phyloP scores from a whole-genome alignment of 2,329 filamentous ascomycete genomes.

The Madurella fahalii region DNA sequence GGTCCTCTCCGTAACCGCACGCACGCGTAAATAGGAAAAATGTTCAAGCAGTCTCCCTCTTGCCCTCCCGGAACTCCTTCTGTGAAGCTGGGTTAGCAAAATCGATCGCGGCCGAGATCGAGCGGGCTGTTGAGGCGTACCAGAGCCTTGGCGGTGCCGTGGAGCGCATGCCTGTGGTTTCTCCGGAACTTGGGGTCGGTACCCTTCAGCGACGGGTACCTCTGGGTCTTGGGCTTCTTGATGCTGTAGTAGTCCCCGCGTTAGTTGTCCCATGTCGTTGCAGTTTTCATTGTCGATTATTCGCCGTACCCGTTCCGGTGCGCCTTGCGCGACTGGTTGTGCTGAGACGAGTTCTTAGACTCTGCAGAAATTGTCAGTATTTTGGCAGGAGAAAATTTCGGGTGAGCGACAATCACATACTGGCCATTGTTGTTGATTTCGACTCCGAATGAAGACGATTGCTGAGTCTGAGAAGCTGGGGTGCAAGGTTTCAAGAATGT shows the following conservation, averaged over 20 bases:
- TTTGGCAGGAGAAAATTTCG: background rate
- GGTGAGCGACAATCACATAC: conserved; percentile 44
- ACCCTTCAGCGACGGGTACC: conserved; percentile 98
- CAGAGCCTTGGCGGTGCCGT: conserved; percentile 97
- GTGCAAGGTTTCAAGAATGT: conserved; percentile 19
- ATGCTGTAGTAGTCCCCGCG: conserved; percentile 60
- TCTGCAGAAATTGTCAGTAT: conserved; percentile 53
- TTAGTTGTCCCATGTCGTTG: conserved; percentile 10
- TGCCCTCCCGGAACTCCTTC: conserved; percentile 98
- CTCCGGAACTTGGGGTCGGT: conserved; percentile 99
- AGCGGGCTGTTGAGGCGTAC: conserved; percentile 54
- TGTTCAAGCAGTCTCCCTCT: conserved; percentile 34
- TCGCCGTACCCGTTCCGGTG: conserved; percentile 92
- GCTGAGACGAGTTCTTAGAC: conserved; percentile 99
- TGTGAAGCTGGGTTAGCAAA: conserved; percentile 42
- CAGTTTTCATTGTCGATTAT: conserved; percentile 14
- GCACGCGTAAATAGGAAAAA: conserved; percentile 17
- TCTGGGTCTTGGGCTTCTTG: conserved; percentile 99
- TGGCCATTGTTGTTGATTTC: conserved; percentile 61
- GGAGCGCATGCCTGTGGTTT: conserved; percentile 99
- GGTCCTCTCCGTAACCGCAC: conserved; percentile 12
- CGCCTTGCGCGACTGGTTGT: conserved; percentile 98
- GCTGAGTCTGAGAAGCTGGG: conserved; percentile 23
- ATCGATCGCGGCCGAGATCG: conserved; percentile 5
- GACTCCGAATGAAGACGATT: conserved; percentile 33